Percentiles rank a stretch among this genome's conserved stretches.
These are phyloP conservation scores for Martensiomyces pterosporus DNA, from an alignment of 192 early-diverging fungal genomes.

Conservation along the genomic window DNA sequence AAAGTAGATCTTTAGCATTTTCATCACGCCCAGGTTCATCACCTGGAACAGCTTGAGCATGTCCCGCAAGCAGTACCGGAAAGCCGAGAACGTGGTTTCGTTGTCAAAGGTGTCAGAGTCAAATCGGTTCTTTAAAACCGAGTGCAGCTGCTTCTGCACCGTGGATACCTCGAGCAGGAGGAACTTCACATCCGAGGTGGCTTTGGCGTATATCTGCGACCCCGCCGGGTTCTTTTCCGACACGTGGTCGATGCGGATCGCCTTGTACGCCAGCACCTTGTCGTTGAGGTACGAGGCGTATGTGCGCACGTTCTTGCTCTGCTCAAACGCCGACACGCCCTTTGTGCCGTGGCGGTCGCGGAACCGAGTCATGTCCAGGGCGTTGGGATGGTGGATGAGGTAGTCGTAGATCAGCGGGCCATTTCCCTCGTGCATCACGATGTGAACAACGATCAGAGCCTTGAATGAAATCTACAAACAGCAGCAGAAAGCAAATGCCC, in stretches of 20 bases:
- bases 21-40: slow-evolving; percentile 56
- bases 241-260: slow-evolving; percentile 48
- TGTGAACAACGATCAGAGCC: slow-evolving; percentile 50
- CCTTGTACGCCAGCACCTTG: slow-evolving; percentile 48
- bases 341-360: slow-evolving; percentile 51
- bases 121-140: slow-evolving; percentile 51
- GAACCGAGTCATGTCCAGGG: slow-evolving; percentile 49
- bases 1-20: slow-evolving; percentile 56
- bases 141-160: slow-evolving; percentile 50
- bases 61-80: slow-evolving; percentile 50
- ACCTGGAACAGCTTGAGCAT: slow-evolving; percentile 55
- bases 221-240: slow-evolving; percentile 34
- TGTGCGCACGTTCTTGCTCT: slow-evolving; percentile 51
- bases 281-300: slow-evolving; percentile 51
- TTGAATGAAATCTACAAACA: slow-evolving; percentile 48
- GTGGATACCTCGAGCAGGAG: slow-evolving; percentile 50
- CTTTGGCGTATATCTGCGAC: slow-evolving; percentile 44
- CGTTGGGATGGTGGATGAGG: slow-evolving; percentile 32
- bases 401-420: slow-evolving; percentile 41
- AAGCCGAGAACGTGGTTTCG: slow-evolving; percentile 50
- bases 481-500: slow-evolving; percentile 2
- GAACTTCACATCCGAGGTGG: slow-evolving; percentile 32
- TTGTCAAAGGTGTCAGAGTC: slow-evolving; percentile 50
- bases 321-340: slow-evolving; percentile 49
- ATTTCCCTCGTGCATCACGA: slow-evolving; percentile 49